Base-by-base conservation (phyloP, 2,329 filamentous ascomycete species). In the Colletotrichum cereale region DNA sequence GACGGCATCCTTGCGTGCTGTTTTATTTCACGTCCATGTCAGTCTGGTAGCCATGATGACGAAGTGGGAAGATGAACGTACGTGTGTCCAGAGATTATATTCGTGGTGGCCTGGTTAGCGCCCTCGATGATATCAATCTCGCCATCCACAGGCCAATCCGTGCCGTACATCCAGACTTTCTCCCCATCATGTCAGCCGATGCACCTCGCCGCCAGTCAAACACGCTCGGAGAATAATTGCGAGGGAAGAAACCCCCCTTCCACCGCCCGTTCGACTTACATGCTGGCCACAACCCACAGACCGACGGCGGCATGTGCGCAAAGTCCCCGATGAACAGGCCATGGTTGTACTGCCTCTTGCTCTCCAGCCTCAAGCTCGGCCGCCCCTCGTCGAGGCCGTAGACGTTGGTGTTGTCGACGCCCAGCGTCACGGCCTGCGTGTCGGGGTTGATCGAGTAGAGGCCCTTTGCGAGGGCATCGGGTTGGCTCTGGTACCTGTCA, bases 241-340 rank as follows among this genome's bases (percentile, higher is more conserved):
- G 6, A 38, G n/a, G 26, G 18, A 21, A 53, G 10, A 21, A 26
- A 21, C n/a, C n/a, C n/a, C n/a, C n/a, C n/a, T n/a, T n/a, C n/a
- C n/a, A n/a, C 11, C 2, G 2, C 12, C 31, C 6, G 5, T 14
- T 11, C 40, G 24, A 80, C 82, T 79, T 82, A 90, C 87, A 93
- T 80, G 92, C 90, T 65, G 92, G 92, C 92, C 92, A 94, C 29
- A 89, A 86, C 29, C 92, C 93, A 74, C 93, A 95, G 62, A 88
- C 84, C 2, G 90, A 89, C 2, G 85, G 86, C 3, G 93, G 92
- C 91, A 95, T 94, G 75, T 95, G 92, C 24, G 85, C 84, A 62
- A 94, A 87, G 78, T 95, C 92, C 29, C 92, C 85, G 61, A 95
- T 90, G 75, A 94, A 89, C 12, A 94, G 86, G 1, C 91, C 92